Percentiles rank a stretch among this genome's conserved stretches.
Conservation (phyloP, 306 rosid species). For the Prosopis cineraria region DNA sequence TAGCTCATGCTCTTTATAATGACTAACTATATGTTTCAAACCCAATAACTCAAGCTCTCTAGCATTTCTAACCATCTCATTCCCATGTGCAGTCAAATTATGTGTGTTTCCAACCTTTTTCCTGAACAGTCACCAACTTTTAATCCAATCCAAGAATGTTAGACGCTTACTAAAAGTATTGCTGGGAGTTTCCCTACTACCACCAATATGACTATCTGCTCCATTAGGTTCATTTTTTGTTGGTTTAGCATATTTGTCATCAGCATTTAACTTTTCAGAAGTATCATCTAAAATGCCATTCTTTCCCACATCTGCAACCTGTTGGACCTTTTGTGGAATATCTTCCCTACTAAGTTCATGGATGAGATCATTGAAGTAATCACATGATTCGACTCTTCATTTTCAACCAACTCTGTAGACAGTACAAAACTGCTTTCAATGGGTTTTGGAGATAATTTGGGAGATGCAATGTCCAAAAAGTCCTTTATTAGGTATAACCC, state of each 20-base stretch:
- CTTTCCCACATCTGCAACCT: conserved; percentile 33
- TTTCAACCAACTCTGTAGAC: conserved; percentile 22
- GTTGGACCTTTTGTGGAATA: conserved; percentile 34
- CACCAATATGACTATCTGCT: conserved; percentile 38
- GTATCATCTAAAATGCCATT: conserved; percentile 13
- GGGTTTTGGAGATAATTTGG: conserved; percentile 35
- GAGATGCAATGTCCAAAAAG: conserved; percentile 19
- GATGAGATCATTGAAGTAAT: conserved; percentile 31
- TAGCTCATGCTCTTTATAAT: conserved; percentile 30
- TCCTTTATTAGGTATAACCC: conserved; percentile 27
- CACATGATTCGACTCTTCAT: conserved; percentile 26
- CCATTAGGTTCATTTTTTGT: conserved; percentile 43
- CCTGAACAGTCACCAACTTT: conserved; percentile 53
- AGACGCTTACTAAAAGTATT: conserved; percentile 29
- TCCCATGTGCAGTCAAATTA: background rate
- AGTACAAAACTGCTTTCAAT: conserved; percentile 32
- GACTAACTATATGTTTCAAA: conserved; percentile 20
- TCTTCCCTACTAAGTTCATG: conserved; percentile 27
- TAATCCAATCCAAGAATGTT: conserved; percentile 46
- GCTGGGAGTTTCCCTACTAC: conserved; percentile 26
- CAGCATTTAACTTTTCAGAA: conserved; percentile 37
- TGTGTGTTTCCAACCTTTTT: conserved; percentile 5
- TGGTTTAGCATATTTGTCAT: conserved; percentile 34
- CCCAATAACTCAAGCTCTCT: background rate
- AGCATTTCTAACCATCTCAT: background rate